phyloP scores from a whole-genome alignment of 2,329 filamentous ascomycete genomes.

The Trichoderma sp. region DNA sequence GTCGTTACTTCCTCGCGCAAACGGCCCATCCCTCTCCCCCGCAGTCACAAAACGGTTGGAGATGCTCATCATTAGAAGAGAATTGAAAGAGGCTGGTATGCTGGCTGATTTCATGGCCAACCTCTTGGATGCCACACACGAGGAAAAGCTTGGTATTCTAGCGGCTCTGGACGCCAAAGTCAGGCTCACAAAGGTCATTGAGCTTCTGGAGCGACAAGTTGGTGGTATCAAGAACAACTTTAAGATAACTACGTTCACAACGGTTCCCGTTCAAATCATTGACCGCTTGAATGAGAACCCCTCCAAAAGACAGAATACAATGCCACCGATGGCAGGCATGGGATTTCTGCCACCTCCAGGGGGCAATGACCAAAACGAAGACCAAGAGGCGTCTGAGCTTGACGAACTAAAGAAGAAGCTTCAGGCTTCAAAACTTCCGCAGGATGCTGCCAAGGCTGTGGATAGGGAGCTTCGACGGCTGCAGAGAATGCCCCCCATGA shows the following conservation, averaged over 20 bases:
- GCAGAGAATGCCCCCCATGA: constrained; percentile 92
- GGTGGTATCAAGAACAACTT: constrained; percentile 82
- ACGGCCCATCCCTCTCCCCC: constrained; percentile 68
- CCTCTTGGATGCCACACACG: constrained; percentile 79
- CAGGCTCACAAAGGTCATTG: constrained; percentile 76
- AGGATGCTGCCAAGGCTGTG: constrained; percentile 86
- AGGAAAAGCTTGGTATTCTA: constrained; percentile 86
- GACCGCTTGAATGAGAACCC: constrained; percentile 49
- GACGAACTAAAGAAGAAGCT: constrained; percentile 89
- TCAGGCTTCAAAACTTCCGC: constrained; percentile 73
- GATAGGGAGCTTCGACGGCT: constrained; percentile 84
- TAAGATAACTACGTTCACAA: constrained; percentile 76
- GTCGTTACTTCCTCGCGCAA: constrained; percentile 72
- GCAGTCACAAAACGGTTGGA: constrained; percentile 84
- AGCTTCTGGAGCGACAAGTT: constrained; percentile 79
- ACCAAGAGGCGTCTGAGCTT: constrained; percentile 84
- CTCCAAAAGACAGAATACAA: constrained; percentile 32
- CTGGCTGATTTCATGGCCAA: constrained; percentile 98
- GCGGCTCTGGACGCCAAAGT: constrained; percentile 76
- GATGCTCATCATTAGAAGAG: constrained; percentile 79
- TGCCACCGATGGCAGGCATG: constrained; percentile 42
- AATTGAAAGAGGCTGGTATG: constrained; percentile 75
- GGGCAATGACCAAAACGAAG: constrained; percentile 56
- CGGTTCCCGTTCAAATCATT: constrained; percentile 61
- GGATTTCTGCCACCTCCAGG: constrained; percentile 35